Conservation (phyloP, 805 yeast species). For the Candida ovalis region DNA sequence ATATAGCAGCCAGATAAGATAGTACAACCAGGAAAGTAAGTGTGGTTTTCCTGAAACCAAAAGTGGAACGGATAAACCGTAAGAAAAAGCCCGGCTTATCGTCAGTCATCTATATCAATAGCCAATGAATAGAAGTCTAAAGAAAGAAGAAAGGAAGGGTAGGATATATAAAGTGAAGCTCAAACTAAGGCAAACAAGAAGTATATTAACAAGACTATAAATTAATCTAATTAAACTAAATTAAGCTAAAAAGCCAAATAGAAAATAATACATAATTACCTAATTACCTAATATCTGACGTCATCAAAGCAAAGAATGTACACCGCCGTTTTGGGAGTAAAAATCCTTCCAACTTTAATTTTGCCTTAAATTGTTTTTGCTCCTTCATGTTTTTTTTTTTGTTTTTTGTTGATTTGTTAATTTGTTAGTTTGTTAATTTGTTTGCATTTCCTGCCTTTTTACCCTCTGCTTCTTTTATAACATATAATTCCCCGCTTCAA, state of each 20-base stretch:
- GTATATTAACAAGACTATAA: no score
- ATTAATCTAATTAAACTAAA: no score
- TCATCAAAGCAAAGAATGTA: no score
- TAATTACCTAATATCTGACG: no score
- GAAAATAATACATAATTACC: background rate
- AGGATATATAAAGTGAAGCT: no score
- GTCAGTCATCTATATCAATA: conserved; percentile 2
- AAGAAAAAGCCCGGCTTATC: conserved; percentile 18
- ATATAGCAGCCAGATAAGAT: conserved; percentile 41
- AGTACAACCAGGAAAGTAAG: conserved; percentile 52
- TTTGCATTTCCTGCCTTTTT: background rate
- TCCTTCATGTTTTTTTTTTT: background rate
- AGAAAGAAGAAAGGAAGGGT: background rate
- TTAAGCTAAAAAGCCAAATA: background rate
- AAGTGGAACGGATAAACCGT: conserved; percentile 41
- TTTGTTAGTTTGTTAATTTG: background rate
- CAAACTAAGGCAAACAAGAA: no score
- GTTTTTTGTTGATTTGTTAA: no score
- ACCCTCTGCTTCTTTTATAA: background rate
- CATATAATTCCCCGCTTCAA: background rate
- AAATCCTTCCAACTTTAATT: no score
- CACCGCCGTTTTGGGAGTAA: background rate
- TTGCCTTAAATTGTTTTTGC: no score
- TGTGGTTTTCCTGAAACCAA: conserved; percentile 73
- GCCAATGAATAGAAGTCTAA: background rate